phyloP scores from a whole-genome alignment of 495 filamentous ascomycete genomes.

The Friedmanniomyces endolithicus region DNA sequence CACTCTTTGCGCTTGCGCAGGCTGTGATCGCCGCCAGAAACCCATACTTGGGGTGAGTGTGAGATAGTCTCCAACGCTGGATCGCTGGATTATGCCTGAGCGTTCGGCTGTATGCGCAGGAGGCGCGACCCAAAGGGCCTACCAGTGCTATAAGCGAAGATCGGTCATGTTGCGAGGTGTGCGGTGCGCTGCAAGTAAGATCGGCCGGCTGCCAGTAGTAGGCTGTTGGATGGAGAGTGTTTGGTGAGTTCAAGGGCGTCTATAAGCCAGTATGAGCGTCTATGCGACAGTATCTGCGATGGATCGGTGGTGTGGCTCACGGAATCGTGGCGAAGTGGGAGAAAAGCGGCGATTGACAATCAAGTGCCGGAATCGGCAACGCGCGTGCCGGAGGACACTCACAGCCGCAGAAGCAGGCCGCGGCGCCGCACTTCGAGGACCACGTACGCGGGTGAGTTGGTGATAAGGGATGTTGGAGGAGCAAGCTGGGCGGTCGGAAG shows the following conservation, averaged over 20 bases:
- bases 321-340: neutral
- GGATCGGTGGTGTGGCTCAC: neutral
- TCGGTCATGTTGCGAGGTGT: neutral
- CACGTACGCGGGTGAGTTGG: too few relatives aligned
- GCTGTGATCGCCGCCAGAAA: slow-evolving; percentile 6
- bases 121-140: slow-evolving; percentile 1
- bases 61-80: neutral
- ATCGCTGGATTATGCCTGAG: neutral
- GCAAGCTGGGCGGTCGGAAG: too few relatives aligned
- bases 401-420: too few relatives aligned
- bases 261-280: neutral
- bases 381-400: too few relatives aligned
- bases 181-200: too few relatives aligned
- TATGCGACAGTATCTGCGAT: neutral
- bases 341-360: neutral
- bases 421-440: too few relatives aligned
- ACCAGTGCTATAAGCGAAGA: slow-evolving; percentile 3
- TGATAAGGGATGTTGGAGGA: too few relatives aligned
- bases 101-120: neutral
- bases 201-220: too few relatives aligned
- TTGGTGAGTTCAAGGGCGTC: neutral
- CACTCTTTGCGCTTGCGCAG: neutral
- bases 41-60: neutral
- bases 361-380: neutral
- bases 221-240: neutral